Conservation (phyloP, 2,329 filamentous ascomycete species). For the Aschersonia sp. region DNA sequence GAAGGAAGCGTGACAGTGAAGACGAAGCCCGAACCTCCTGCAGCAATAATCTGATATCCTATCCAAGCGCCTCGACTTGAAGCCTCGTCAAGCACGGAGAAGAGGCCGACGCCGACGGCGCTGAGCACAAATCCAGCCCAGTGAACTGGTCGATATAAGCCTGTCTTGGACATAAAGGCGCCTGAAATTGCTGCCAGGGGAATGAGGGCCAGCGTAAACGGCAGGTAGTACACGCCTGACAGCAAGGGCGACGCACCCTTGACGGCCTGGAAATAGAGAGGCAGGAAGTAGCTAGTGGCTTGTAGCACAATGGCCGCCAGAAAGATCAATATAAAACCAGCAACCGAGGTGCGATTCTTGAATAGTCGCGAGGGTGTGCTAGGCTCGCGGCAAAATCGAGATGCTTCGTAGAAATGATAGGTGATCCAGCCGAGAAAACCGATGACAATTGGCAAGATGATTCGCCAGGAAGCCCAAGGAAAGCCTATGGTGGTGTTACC, state of each 20-base stretch:
- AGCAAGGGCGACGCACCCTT: neutral
- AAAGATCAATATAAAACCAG: slow-evolving; percentile 10
- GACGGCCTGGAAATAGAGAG: slow-evolving; percentile 29
- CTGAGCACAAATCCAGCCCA: slow-evolving; percentile 18
- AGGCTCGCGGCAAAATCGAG: neutral
- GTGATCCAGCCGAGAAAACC: slow-evolving; percentile 16
- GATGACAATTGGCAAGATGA: slow-evolving; percentile 25
- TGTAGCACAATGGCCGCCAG: slow-evolving; percentile 16
- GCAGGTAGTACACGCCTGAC: slow-evolving; percentile 10
- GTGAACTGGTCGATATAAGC: slow-evolving; percentile 18
- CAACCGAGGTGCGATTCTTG: slow-evolving; percentile 10
- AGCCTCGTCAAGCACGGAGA: slow-evolving; percentile 21
- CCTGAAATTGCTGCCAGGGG: slow-evolving; percentile 12
- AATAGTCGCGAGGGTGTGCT: slow-evolving; percentile 4
- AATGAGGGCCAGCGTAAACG: slow-evolving; percentile 12
- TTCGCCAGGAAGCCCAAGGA: slow-evolving; percentile 20
- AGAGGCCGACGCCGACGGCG: slow-evolving; percentile 24
- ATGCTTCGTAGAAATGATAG: slow-evolving; percentile 5
- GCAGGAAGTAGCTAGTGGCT: slow-evolving; percentile 20
- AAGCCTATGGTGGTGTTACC: slow-evolving; percentile 15
- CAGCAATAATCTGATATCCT: slow-evolving; percentile 23
- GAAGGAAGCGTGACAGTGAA: slow-evolving; percentile 27
- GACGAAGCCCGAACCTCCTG: slow-evolving; percentile 25
- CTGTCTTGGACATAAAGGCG: slow-evolving; percentile 14
- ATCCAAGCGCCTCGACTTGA: slow-evolving; percentile 25